Percentiles rank a stretch among this genome's conserved stretches.
Conservation (phyloP, 139 green algal species). For the Chlamydomonas incerta region DNA sequence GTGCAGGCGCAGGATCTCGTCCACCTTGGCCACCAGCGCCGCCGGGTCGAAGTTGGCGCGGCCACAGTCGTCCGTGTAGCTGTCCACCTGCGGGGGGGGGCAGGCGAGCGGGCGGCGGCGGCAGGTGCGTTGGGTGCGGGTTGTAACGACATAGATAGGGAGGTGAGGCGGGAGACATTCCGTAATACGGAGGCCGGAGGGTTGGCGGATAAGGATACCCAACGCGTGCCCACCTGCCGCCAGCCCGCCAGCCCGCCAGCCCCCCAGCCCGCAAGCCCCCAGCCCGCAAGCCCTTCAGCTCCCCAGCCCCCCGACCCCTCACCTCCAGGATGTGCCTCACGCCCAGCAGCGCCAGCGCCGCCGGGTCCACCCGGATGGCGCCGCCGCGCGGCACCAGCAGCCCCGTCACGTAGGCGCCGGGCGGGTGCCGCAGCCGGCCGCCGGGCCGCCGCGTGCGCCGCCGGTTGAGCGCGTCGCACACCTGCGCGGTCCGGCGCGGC, state of each 20-base stretch:
- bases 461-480: conserved; percentile 78
- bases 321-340: conserved; percentile 80
- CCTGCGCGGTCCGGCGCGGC: conserved; percentile 14
- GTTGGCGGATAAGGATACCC: no score
- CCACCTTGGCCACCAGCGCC: conserved; percentile 77
- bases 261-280: no score
- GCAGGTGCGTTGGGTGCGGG: no score
- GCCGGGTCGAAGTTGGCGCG: conserved; percentile 73
- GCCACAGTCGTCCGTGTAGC: conserved; percentile 38
- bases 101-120: no score
- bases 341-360: conserved; percentile 67
- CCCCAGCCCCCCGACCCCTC: no score
- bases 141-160: no score
- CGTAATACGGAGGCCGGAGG: no score
- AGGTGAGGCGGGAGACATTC: no score
- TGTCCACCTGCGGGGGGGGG: conserved; percentile 20
- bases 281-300: no score
- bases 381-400: conserved; percentile 81
- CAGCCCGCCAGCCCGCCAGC: no score
- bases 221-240: no score
- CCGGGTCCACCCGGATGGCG: conserved; percentile 63
- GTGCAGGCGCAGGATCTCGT: conserved; percentile 52
- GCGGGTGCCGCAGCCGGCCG: conserved; percentile 63
- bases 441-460: conserved; percentile 49
- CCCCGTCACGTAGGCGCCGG: conserved; percentile 77